Evolutionary conservation across 2,329 filamentous ascomycete genomes (phyloP), one percentile per base, ranked within the genome.

Genomic region (Monilinia aucupariae): DNA sequence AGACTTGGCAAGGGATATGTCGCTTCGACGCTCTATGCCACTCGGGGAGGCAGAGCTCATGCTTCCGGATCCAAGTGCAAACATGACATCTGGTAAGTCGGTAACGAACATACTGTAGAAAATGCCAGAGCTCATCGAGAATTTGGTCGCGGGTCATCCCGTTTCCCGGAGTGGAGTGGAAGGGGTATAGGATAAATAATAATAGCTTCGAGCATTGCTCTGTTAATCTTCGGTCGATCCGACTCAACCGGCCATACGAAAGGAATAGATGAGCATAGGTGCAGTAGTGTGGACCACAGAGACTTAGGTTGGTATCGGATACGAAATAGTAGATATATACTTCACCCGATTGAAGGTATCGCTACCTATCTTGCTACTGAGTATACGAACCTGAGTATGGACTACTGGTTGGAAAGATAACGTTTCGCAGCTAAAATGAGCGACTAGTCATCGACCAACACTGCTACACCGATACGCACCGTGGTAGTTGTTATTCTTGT

Each of bases 21-120:
- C 32, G 12, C 39, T 66, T 62, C 61, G 65, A 62, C 67, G 62
- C 64, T 61, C 64, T 61, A 54, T 59, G 34, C 64, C 64, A 68
- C 67, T 69, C 65, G 68, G 71, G 70, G 70, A 70, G 41, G 69
- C 63, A 51, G 54, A 54, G 41, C 27, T 66, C 54, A 37, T 70
- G 66, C 70, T 68, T 71, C 71, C 71, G 71, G 62, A 67, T 67
- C 68, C 67, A 68, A 69, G 12, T 70, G 60, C 62, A 54, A 61
- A 61, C 20, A 53, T 51, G 25, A 55, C 52, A 43, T 56, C n/a
- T 49, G 45, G 45, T n/a, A n/a, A n/a, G n/a, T n/a, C n/a, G n/a
- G n/a, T 47, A 52, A 55, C 47, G 27, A 30, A 30, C 3, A 6
- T 30, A 30, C 27, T 30, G 48, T 41, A 32, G 34, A 59, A n/a